Percentiles rank a stretch among this genome's conserved stretches.
Evolutionary conservation across 257 asterid species (phyloP).

Genomic region (Nicotiana otophora): DNA sequence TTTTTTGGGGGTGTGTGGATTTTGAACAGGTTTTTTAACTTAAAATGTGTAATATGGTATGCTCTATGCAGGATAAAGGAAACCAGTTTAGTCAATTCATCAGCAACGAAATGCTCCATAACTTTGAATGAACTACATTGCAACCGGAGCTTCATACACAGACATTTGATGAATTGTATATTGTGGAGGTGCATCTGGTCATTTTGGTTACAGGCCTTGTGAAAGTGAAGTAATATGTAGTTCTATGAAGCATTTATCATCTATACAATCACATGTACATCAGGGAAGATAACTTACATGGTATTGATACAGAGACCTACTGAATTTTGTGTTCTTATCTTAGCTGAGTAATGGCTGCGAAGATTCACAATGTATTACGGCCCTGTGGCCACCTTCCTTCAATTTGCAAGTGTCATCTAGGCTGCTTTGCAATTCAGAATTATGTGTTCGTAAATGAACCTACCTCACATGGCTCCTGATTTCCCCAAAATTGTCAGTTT

Average conservation of each 20-base stretch:
- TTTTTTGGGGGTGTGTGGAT: neutral
- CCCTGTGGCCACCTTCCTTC: neutral
- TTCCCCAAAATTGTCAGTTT: neutral
- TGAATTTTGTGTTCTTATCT: neutral
- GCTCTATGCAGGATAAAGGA: conserved; percentile 49
- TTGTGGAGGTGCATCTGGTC: neutral
- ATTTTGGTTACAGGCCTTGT: neutral
- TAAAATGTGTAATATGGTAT: conserved; percentile 5
- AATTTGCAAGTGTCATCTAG: neutral
- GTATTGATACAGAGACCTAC: neutral
- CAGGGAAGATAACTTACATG: neutral
- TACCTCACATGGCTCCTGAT: neutral
- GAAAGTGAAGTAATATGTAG: neutral
- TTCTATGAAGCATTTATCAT: neutral
- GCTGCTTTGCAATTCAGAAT: neutral
- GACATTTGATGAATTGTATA: neutral
- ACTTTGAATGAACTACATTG: conserved; percentile 4
- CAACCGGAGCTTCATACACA: neutral
- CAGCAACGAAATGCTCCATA: neutral
- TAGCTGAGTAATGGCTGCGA: neutral
- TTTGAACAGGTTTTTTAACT: neutral
- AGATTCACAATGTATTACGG: neutral
- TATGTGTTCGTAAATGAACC: neutral
- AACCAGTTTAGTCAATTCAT: conserved; percentile 45
- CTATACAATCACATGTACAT: conserved; percentile 1